Percentiles rank a stretch among this genome's conserved stretches.
These are phyloP conservation scores for Gymnopus androsaceus DNA, from an alignment of 1,284 basidiomycete genomes.

Conservation along the genomic window DNA sequence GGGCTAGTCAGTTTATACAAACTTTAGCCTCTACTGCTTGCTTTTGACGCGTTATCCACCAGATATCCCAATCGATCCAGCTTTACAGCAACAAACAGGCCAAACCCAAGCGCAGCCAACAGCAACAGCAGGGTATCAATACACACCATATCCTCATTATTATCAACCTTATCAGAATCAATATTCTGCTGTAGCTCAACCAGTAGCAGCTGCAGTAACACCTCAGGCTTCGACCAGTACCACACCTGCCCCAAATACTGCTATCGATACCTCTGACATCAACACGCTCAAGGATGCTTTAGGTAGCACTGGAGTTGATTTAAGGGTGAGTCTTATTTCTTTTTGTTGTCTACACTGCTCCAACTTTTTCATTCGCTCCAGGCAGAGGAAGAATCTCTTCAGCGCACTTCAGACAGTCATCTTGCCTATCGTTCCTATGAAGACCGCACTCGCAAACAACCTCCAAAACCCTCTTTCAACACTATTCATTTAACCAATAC, in stretches of 20 bases:
- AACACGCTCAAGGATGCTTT: constrained; percentile 79
- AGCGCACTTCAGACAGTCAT: constrained; percentile 63
- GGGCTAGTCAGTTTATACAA: constrained; percentile 1
- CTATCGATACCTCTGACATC: constrained; percentile 63
- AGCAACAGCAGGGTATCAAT: constrained; percentile 51
- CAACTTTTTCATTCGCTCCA: constrained; percentile 29
- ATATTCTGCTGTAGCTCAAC: constrained; percentile 13
- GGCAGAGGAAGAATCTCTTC: constrained; percentile 81
- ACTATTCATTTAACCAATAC: constrained; percentile 58
- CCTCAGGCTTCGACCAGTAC: constrained; percentile 12
- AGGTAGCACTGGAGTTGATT: constrained; percentile 80
- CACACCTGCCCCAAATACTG: constrained; percentile 23
- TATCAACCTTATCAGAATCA: constrained; percentile 45
- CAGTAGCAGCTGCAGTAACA: neutral
- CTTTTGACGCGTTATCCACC: neutral
- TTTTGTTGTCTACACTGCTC: constrained; percentile 4
- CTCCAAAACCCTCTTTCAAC: constrained; percentile 64
- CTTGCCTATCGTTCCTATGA: constrained; percentile 62
- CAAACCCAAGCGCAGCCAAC: constrained; percentile 40
- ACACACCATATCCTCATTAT: constrained; percentile 53
- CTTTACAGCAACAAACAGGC: constrained; percentile 43
- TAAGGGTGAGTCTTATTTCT: constrained; percentile 51
- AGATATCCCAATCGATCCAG: constrained; percentile 72
- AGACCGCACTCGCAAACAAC: constrained; percentile 75
- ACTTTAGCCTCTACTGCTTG: neutral